Conservation (phyloP, 371 early-diverging fungal species). For the Nematocida ironsii region DNA sequence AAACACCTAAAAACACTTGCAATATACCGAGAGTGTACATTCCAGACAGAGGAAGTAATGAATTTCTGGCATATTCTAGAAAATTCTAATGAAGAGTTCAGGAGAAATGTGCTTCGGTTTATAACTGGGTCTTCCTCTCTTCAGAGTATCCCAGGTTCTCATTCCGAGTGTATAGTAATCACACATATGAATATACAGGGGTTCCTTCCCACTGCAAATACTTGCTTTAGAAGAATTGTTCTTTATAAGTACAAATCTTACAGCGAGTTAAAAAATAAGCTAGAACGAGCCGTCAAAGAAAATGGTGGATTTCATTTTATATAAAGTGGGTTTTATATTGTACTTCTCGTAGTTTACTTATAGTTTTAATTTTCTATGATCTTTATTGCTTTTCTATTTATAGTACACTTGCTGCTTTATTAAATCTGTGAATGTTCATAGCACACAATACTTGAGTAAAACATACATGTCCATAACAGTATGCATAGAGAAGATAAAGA, state of each 20-base stretch:
- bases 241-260: slow-evolving; percentile 19
- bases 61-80: slow-evolving; percentile 48
- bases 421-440: no score
- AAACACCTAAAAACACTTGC: slow-evolving; percentile 34
- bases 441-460: no score
- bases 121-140: slow-evolving; percentile 52
- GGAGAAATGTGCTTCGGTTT: slow-evolving; percentile 31
- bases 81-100: slow-evolving; percentile 18
- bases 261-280: slow-evolving; percentile 37
- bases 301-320: slow-evolving; percentile 57
- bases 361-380: no score
- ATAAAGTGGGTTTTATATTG: background rate
- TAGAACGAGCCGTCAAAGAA: slow-evolving; percentile 21
- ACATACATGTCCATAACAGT: no score
- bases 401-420: no score
- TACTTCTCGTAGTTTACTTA: no score
- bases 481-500: no score
- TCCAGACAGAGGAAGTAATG: slow-evolving; percentile 18
- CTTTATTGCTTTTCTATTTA: no score
- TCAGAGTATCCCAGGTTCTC: slow-evolving; percentile 19
- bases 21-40: slow-evolving; percentile 36
- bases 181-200: slow-evolving; percentile 22
- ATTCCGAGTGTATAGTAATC: slow-evolving; percentile 28
- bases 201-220: slow-evolving; percentile 44
- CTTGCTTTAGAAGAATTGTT: slow-evolving; percentile 52